A percentile compares a stretch with the other conserved stretches of the same genome.
These are phyloP conservation scores for Cyclotella kingstonii DNA, from an alignment of 108 stramenopile species.

Conservation along the genomic window DNA sequence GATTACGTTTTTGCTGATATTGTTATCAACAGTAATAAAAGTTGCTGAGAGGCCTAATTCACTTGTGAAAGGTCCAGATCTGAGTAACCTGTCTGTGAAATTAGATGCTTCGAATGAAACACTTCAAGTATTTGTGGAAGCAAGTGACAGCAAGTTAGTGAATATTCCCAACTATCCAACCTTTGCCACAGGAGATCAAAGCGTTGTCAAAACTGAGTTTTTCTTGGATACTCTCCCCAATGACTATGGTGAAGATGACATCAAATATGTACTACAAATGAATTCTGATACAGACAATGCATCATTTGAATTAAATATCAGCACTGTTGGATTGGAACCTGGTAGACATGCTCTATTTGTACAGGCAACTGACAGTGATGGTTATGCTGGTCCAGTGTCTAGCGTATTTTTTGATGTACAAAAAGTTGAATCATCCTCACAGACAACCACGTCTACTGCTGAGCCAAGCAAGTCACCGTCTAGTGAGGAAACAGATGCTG, in stretches of 20 bases:
- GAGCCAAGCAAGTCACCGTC: too few relatives aligned
- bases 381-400: constrained; percentile 44
- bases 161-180: constrained; percentile 13
- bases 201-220: not conserved
- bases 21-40: too few relatives aligned
- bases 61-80: constrained; percentile 49
- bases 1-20: too few relatives aligned
- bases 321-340: constrained; percentile 1
- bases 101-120: not conserved
- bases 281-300: not conserved
- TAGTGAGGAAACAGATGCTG: too few relatives aligned
- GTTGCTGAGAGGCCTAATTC: constrained; percentile 38
- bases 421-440: too few relatives aligned
- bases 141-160: constrained; percentile 28
- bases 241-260: constrained; percentile 1
- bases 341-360: constrained; percentile 31
- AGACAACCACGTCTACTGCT: too few relatives aligned
- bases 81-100: constrained; percentile 10
- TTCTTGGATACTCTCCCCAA: constrained; percentile 26
- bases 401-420: constrained; percentile 14
- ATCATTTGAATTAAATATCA: constrained; percentile 2
- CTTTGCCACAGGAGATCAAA: constrained; percentile 22
- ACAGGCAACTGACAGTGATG: constrained; percentile 47
- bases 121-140: constrained; percentile 9
- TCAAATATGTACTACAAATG: constrained; percentile 1